Base-by-base conservation (phyloP, 2,329 filamentous ascomycete species). In the Aspergillus persii region DNA sequence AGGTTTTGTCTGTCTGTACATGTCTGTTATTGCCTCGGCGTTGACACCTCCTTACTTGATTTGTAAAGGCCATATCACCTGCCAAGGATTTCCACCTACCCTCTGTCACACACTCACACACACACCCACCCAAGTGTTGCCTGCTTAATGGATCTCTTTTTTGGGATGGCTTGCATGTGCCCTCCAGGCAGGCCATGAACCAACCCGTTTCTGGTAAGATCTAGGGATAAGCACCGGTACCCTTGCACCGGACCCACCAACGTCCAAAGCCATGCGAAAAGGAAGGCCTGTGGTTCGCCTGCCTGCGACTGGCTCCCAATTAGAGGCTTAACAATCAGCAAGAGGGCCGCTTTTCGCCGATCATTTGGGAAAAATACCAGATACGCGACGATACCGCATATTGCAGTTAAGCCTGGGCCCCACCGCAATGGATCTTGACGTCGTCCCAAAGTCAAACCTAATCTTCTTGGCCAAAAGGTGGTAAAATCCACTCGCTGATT, bases 401-500 rank as follows among this genome's bases (percentile, higher is more conserved):
- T 26, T 11, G 61, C 57, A 49, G 18, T 12, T 56, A 53, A 56
- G 57, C 56, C 54, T 59, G 56, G 33, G 60, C 63, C 61, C 62
- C 67, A 66, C 65, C 53, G 11, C 47, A 57, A 65, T 69, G 65
- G 68, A 69, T 71, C 70, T 71, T 74, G 71, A 75, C 72, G 71
- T 75, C 72, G 71, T 60, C 61, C 18, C 18, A 23, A 23, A 23
- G 18, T 23, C 54, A 70, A 72, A 69, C 62, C 68, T 74, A 73
- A 74, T 73, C 70, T 68, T 63, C 63, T 66, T 65, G 65, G 61
- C 57, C 58, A 56, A 66, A 63, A 58, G 57, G 62, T 74, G 69
- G 69, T 60, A 71, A 74, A 69, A 39, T 60, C 62, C 29, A 4
- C 7, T 0, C 39, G n/a, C 59, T 75, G 63, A 75, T 75, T 75